phyloP scores from a whole-genome alignment of 2,329 filamentous ascomycete genomes.

The Phoma sp. region DNA sequence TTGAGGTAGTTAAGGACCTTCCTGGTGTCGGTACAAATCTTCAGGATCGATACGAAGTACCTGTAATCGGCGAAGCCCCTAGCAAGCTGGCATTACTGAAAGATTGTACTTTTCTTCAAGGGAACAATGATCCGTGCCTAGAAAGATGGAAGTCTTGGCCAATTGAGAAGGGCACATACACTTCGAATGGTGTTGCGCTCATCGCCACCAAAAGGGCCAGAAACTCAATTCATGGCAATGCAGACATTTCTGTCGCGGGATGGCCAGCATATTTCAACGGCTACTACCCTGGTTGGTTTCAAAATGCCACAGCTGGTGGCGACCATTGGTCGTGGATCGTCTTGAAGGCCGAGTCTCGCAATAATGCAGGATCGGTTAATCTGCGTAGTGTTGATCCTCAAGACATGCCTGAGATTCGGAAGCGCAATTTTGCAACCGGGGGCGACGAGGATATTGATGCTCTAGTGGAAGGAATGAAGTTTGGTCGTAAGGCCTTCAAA shows the following conservation, averaged over 20 bases:
- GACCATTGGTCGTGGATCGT: constrained; percentile 57
- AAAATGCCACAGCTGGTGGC: constrained; percentile 52
- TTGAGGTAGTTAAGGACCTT: constrained; percentile 60
- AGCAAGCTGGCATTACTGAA: constrained; percentile 44
- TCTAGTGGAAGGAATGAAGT: constrained; percentile 59
- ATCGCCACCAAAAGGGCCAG: constrained; percentile 51
- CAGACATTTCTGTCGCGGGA: constrained; percentile 61
- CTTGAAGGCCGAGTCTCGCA: constrained; percentile 68
- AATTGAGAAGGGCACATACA: constrained; percentile 51
- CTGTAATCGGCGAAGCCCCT: constrained; percentile 53
- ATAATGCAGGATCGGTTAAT: constrained; percentile 65
- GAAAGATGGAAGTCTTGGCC: constrained; percentile 50
- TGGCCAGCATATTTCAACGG: constrained; percentile 60
- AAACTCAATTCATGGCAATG: constrained; percentile 51
- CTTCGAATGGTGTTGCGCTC: constrained; percentile 60
- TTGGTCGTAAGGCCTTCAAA: constrained; percentile 54
- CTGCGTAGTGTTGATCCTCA: constrained; percentile 67
- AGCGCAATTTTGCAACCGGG: constrained; percentile 52
- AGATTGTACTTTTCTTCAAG: constrained; percentile 48
- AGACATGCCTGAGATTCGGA: constrained; percentile 64
- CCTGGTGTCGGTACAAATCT: constrained; percentile 68
- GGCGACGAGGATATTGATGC: constrained; percentile 64
- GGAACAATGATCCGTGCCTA: constrained; percentile 51
- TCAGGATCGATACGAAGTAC: constrained; percentile 63
- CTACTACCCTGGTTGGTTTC: constrained; percentile 61